Conservation (phyloP, 2,329 filamentous ascomycete genomes). For the Trichoderma koningiopsis region DNA sequence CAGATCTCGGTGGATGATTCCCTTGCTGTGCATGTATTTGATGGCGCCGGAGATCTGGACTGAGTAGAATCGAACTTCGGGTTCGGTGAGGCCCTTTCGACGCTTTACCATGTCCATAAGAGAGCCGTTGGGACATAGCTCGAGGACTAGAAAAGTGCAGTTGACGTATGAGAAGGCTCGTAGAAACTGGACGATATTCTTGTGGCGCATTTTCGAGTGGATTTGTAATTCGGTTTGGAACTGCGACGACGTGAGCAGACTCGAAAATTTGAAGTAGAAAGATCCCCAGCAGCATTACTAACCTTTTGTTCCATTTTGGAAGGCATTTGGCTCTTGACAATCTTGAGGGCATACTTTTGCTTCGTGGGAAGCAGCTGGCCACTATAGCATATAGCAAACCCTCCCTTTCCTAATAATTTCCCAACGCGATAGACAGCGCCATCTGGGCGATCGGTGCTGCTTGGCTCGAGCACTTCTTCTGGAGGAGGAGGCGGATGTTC, state of each 20-base stretch:
- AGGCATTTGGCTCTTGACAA: slow-evolving; percentile 81
- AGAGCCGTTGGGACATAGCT: slow-evolving; percentile 92
- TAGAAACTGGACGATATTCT: slow-evolving; percentile 94
- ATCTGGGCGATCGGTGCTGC: slow-evolving; percentile 68
- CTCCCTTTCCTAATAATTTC: slow-evolving; percentile 75
- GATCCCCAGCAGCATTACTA: slow-evolving; percentile 22
- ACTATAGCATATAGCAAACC: slow-evolving; percentile 80
- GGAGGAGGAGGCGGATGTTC: slow-evolving; percentile 69
- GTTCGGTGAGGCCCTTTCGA: slow-evolving; percentile 85
- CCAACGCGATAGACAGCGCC: slow-evolving; percentile 75
- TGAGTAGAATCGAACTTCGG: slow-evolving; percentile 90
- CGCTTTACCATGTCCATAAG: slow-evolving; percentile 98
- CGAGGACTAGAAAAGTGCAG: slow-evolving; percentile 90
- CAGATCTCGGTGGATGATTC: slow-evolving; percentile 93
- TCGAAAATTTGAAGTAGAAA: background rate
- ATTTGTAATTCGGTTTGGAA: slow-evolving; percentile 89
- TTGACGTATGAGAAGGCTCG: slow-evolving; percentile 88
- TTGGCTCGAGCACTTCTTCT: slow-evolving; percentile 59
- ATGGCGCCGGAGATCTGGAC: slow-evolving; percentile 95
- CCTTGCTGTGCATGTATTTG: slow-evolving; percentile 95
- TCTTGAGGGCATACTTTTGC: slow-evolving; percentile 75
- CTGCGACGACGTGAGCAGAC: slow-evolving; percentile 38
- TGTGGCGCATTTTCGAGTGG: slow-evolving; percentile 95
- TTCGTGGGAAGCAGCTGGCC: slow-evolving; percentile 67
- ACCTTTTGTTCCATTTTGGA: slow-evolving; percentile 85